phyloP scores from a whole-genome alignment of 176 grass and related monocot genomes.

The Chrysopogon serrulatus region DNA sequence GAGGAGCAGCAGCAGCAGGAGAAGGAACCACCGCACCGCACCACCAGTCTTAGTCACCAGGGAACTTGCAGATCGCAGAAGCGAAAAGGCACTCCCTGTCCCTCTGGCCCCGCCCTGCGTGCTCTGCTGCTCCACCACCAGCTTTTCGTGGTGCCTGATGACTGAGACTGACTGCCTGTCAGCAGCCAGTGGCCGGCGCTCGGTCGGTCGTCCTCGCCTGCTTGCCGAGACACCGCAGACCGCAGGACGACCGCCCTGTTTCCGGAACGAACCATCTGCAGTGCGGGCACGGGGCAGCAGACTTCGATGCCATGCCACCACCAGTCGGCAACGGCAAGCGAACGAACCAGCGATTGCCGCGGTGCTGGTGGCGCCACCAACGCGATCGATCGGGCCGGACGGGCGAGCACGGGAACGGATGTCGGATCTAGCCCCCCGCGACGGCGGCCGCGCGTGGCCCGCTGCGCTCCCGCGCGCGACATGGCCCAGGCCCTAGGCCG shows the following conservation, averaged over 20 bases:
- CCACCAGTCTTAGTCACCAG: background rate
- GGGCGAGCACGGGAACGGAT: background rate
- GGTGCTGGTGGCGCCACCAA: background rate
- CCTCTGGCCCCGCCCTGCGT: no score
- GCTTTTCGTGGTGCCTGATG: background rate
- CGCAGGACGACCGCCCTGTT: conserved; percentile 7
- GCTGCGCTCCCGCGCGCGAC: conserved; percentile 10
- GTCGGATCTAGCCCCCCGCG: conserved; percentile 36
- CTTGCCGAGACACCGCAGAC: conserved; percentile 1
- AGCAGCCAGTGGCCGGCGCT: no score
- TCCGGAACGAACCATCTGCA: background rate
- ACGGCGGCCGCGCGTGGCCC: background rate
- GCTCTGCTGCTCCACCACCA: background rate
- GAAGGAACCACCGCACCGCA: background rate
- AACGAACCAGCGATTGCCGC: no score
- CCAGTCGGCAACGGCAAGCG: background rate
- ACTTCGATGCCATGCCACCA: no score
- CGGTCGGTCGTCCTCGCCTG: background rate
- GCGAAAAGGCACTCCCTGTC: background rate
- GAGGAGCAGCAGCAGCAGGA: background rate
- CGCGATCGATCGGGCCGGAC: background rate
- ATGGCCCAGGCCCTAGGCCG: background rate
- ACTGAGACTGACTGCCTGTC: no score
- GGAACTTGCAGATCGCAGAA: background rate
- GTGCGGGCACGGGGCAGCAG: background rate